Evolutionary conservation across 1,284 basidiomycete genomes (phyloP), one percentile per base, ranked within the genome.

Genomic region (Prillingera fragicola): DNA sequence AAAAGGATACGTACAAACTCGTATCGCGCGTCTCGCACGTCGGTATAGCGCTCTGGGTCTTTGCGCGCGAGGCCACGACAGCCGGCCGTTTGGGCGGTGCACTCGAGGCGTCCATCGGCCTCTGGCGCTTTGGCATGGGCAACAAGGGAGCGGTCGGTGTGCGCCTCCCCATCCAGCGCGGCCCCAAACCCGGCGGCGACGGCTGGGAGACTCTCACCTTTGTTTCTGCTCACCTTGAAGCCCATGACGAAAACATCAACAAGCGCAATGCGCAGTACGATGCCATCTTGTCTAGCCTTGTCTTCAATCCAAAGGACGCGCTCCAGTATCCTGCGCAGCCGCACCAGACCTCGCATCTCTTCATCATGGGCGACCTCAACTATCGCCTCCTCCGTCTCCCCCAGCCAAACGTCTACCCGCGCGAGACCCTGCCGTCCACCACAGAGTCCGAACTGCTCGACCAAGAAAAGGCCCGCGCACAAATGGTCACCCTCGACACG

Each of bases 101-200:
- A 8, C 44, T 57, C 9, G 58, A 43, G 1, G 26, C 57, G 4
- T 57, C 44, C 17, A 35, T 69, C 8, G 69, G 67, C 1, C 45
- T 71, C 9, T 70, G 62, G 48, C 73, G 73, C 37, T 61, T 72
- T 19, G 77, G 75, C 1, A 86, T 97, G 85, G 89, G 89, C 10
- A 97, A 97, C 74, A 98, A 98, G 71, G 90, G 89, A 21, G 92
- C 87, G 1, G 90, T 95, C 3, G 92, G 87, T 14, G 77, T 90
- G 27, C 78, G 92, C 35, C 83, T 97, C 65, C 81, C 85, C 32
- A 75, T 94, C 19, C 70, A 62, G 28, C 45, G 68, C 38, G 59
- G 76, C 21, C 74, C 71, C 9, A 71, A 74, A 22, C 75, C 79
- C 24, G 80, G 77, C 7, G 59, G 57, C 6, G 33, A 43, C 10